Conservation (phyloP, 176 grass and related monocot species). For the Olyra latifolia region DNA sequence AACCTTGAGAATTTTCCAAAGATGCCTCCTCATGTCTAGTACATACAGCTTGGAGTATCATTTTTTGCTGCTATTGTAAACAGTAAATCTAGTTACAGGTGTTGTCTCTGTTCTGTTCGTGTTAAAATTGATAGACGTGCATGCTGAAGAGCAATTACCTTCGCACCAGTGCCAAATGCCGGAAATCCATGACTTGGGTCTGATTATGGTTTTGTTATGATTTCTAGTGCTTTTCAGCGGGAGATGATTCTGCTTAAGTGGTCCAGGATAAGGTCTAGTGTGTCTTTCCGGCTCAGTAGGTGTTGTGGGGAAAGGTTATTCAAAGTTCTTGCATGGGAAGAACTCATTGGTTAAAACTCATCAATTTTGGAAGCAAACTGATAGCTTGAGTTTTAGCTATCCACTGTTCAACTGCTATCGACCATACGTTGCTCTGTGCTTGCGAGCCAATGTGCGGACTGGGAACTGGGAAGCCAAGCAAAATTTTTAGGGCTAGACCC, state of each 20-base stretch:
- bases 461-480: too few species aligned
- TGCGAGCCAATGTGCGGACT: too few species aligned
- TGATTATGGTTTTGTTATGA: neutral
- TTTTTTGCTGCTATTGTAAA: constrained; percentile 15
- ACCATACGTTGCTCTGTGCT: neutral
- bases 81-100: neutral
- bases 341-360: neutral
- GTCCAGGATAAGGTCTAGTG: neutral
- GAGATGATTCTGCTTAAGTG: neutral
- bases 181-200: neutral
- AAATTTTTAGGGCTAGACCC: too few species aligned
- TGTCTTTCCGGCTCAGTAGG: neutral
- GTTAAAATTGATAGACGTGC: neutral
- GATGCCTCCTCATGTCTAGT: neutral
- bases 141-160: constrained; percentile 7
- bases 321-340: neutral
- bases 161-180: neutral
- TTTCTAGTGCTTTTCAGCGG: neutral
- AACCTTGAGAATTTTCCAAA: constrained; percentile 42
- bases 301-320: neutral
- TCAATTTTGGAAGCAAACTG: neutral
- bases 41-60: constrained; percentile 21
- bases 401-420: too few species aligned
- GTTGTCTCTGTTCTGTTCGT: neutral
- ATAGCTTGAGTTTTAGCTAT: neutral